Conservation (phyloP, 2,329 filamentous ascomycete species). For the Xylariomycetidae sp. region DNA sequence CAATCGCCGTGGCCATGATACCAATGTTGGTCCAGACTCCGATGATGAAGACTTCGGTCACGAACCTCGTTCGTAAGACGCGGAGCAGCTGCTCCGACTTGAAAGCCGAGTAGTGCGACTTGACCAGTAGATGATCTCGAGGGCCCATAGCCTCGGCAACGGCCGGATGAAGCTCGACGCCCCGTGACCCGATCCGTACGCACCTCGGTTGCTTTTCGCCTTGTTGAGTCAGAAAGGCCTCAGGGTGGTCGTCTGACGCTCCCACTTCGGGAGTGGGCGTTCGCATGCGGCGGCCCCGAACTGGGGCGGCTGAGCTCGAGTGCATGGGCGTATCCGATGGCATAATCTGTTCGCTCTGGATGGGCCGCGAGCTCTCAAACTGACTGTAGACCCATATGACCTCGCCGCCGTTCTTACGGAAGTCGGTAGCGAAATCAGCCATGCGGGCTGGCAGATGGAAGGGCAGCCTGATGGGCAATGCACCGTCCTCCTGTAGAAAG, state of each 20-base stretch:
- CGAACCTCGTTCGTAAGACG: slow-evolving; percentile 75
- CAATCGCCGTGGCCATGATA: slow-evolving; percentile 85
- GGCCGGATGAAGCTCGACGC: slow-evolving; percentile 39
- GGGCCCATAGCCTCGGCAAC: slow-evolving; percentile 40
- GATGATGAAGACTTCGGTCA: slow-evolving; percentile 86
- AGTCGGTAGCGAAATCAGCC: slow-evolving; percentile 61
- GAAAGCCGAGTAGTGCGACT: slow-evolving; percentile 87
- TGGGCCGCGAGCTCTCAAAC: slow-evolving; percentile 59
- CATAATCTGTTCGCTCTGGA: slow-evolving; percentile 49
- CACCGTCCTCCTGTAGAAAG: slow-evolving; percentile 63
- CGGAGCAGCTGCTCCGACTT: slow-evolving; percentile 68
- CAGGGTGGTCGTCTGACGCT: slow-evolving; percentile 18
- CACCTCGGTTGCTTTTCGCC: slow-evolving; percentile 31
- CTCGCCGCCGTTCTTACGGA: slow-evolving; percentile 64
- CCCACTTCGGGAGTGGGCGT: slow-evolving; percentile 15
- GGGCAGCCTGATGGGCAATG: slow-evolving; percentile 60
- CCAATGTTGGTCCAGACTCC: slow-evolving; percentile 84
- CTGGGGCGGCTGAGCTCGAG: slow-evolving; percentile 9
- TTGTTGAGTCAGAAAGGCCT: slow-evolving; percentile 37
- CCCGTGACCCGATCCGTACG: slow-evolving; percentile 39
- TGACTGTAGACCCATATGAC: slow-evolving; percentile 83
- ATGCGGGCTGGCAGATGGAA: slow-evolving; percentile 64
- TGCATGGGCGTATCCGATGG: slow-evolving; percentile 28
- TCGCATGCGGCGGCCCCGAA: slow-evolving; percentile 18
- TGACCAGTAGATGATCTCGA: slow-evolving; percentile 52